Evolutionary conservation across 352 stramenopile species (phyloP), one percentile per base, ranked within the genome.

Genomic region (Thalassiosira livingstoniorum): DNA sequence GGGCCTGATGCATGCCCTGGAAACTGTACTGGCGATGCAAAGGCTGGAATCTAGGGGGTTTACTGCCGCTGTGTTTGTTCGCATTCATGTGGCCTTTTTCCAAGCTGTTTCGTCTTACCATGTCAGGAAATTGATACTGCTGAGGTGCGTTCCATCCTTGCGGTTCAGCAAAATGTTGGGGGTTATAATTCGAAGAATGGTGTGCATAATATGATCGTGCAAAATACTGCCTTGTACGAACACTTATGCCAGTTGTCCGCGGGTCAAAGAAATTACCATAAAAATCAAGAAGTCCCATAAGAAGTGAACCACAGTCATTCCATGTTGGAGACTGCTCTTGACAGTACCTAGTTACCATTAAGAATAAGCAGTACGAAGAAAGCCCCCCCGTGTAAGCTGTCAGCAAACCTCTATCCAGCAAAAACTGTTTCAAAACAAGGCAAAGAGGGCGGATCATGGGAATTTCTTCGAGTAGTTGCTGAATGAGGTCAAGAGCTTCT

Each of bases 211-310:
- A 82, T 57, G 82, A 75, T 65, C 90, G 83, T 18, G 77, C 78
- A 88, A 94, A 94, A 66, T 92, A 94, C 60, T 90, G 85, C 45
- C 88, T 80, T 21, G 73, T 76, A n/a, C 72, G 45, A 54, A 94
- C 87, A 72, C 84, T 92, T 32, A 94, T 92, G 21, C 90, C 90
- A 57, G 86, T 93, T 15, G 76, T 86, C 57, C 88, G 78, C 29
- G 90, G 88, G 61, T 94, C 87, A 73, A 94, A 94, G 31, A 92
- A 94, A 65, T 98, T 99, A 23, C 97, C 97, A 84, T 98, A 99
- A 78, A 99, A 99, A 70, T 99, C 96, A 10, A 99, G 90, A 69
- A 99, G 98, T 0, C 96, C 97, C 93, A 98, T 98, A 0, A 99
- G 90, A 66, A 99, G 92, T 42, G 97, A 96, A 29, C 97, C 97